Evolutionary conservation across 2,329 filamentous ascomycete genomes (phyloP).

Genomic region (Nothopassalora personata): DNA sequence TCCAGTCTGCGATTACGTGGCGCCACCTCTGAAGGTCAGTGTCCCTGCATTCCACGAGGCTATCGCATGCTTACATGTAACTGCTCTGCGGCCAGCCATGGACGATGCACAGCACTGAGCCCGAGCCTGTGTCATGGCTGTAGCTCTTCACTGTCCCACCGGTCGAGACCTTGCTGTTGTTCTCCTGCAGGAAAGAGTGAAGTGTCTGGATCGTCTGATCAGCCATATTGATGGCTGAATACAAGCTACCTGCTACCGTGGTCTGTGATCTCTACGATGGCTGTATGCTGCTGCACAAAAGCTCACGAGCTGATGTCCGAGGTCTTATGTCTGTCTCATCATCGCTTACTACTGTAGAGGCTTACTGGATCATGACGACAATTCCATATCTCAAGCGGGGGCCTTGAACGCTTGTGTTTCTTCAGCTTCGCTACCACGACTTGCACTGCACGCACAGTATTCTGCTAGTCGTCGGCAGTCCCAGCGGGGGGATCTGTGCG

Average conservation of each 20-base stretch:
- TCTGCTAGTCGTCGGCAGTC: too few relatives aligned
- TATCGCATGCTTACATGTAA: constrained; percentile 23
- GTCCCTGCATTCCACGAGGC: background rate
- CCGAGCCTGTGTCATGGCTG: constrained; percentile 30
- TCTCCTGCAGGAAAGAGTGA: constrained; percentile 27
- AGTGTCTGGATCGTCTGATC: constrained; percentile 25
- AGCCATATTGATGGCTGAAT: constrained; percentile 17
- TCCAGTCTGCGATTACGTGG: constrained; percentile 36
- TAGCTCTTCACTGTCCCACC: constrained; percentile 32
- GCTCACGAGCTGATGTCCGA: background rate
- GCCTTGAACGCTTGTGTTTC: background rate
- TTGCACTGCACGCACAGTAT: background rate
- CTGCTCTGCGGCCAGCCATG: constrained; percentile 46
- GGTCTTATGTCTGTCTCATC: background rate
- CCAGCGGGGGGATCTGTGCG: too few relatives aligned
- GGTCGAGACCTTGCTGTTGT: constrained; percentile 24
- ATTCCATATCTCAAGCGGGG: background rate
- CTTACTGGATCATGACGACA: background rate
- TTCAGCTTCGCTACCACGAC: background rate
- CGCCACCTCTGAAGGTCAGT: constrained; percentile 23
- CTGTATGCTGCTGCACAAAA: background rate
- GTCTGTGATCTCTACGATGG: background rate
- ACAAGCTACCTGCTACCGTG: background rate
- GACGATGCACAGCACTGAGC: constrained; percentile 40
- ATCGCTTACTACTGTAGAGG: background rate